Evolutionary conservation across 371 early-diverging fungal species (phyloP), one percentile per base, ranked within the genome.

Genomic region (Haplosporangium sp.): DNA sequence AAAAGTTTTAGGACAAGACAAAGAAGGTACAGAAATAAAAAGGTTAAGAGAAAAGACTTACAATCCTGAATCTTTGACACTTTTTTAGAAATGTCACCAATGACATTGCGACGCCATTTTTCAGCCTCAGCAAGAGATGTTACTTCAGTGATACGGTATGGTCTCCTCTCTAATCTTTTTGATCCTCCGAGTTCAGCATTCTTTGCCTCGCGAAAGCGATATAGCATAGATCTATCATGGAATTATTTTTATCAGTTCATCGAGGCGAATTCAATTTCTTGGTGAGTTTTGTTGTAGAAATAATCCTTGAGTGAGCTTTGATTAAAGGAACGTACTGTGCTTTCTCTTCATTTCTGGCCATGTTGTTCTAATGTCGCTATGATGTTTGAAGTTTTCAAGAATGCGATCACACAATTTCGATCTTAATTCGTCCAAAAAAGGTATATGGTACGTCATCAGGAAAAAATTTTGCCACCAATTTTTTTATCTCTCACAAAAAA

Each of bases 261-360:
- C 27, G 27, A 27, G 27, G 15, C 15, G 45, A 10, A 35, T 66
- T 48, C 63, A 34, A 58, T 50, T 27, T 27, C 27, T 27, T 20
- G 52, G 40, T 63, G 42, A 66, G 35, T 27, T 37, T n/a, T 20
- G 40, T 58, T 13, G 17, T 35, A 13, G 27, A 27, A 27, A 27
- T 27, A 42, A 50, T 59, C 9, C 34, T 20, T 1, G 44, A 10
- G 20, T 61, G 35, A 53, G 20, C 13, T 35, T 13, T 9, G 62
- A 2, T 4, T 8, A n/a, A 53, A 39, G 58, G 39, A 8, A 63
- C 84, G 70, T 86, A 88, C 92, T 98, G 96, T 34, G 97, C 97
- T 83, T 98, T 98, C 76, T 98, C 98, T 87, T 97, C 94, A 86
- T 97, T 97, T 84, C 97, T 93, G 40, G 98, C 98, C 98, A 79